Conservation (phyloP, 2,329 filamentous ascomycete genomes). For the Pestalotiopsis sp. region DNA sequence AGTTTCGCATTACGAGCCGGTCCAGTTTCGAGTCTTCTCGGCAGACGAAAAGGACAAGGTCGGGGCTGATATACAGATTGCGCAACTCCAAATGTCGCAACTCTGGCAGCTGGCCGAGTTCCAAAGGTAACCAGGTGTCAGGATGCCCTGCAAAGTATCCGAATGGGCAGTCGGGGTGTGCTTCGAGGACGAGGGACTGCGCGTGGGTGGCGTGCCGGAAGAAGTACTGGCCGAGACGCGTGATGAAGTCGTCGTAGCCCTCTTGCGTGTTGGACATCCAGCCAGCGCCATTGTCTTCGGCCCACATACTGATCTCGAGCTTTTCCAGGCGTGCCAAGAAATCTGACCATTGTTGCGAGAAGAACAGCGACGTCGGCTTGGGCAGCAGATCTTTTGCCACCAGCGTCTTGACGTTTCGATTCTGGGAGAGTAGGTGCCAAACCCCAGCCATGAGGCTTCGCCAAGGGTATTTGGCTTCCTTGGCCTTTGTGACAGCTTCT, state of each 20-base stretch:
- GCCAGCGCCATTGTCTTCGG: not conserved
- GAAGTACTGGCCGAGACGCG: not conserved
- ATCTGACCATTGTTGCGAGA: not conserved
- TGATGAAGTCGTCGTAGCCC: not conserved
- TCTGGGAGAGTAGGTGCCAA: not conserved
- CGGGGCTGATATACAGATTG: not conserved
- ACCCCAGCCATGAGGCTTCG: not conserved
- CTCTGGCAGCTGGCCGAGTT: not conserved
- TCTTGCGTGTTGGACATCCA: not conserved
- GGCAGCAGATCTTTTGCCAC: not conserved
- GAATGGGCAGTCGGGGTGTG: not conserved
- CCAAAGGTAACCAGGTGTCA: not conserved
- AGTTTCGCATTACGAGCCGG: not conserved
- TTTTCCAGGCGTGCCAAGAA: not conserved
- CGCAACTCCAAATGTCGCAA: not conserved
- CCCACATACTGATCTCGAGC: not conserved
- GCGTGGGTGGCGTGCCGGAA: not conserved
- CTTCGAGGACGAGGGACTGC: not conserved
- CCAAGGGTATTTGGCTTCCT: not conserved
- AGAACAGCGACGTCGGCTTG: not conserved
- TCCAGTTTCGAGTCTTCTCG: not conserved
- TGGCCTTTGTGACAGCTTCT: not conserved
- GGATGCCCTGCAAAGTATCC: fast-evolving
- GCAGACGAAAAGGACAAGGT: not conserved
- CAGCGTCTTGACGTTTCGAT: not conserved